These are phyloP conservation scores for Zymoseptoria tritici DNA, from an alignment of 2,329 filamentous ascomycete genomes.

Conservation along the genomic window DNA sequence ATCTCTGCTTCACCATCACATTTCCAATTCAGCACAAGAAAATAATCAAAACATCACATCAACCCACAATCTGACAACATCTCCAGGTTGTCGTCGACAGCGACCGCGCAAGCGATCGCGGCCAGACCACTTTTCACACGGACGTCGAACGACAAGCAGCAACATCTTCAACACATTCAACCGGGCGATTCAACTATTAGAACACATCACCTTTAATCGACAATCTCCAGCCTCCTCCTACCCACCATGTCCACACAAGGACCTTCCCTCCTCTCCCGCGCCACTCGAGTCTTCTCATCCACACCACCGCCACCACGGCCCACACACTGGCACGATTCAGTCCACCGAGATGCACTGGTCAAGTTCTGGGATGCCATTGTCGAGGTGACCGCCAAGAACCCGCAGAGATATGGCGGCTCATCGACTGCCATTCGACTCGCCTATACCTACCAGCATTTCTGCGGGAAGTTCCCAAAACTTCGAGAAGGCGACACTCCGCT, in stretches of 20 bases:
- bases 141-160: not conserved
- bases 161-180: not conserved
- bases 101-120: conserved; percentile 8
- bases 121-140: not conserved
- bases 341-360: conserved; percentile 18
- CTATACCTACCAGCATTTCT: conserved; percentile 9
- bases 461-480: conserved; percentile 21
- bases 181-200: not conserved
- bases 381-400: conserved; percentile 10
- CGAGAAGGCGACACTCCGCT: conserved; percentile 15
- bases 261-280: conserved; percentile 17
- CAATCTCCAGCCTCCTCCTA: not conserved
- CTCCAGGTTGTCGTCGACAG: conserved; percentile 13
- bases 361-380: conserved; percentile 20
- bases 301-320: conserved; percentile 17
- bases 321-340: conserved; percentile 20
- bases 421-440: not conserved
- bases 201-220: not conserved
- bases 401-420: conserved; percentile 4
- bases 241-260: conserved; percentile 1
- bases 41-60: not conserved
- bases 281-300: conserved; percentile 12
- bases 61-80: conserved; percentile 8
- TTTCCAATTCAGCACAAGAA: not conserved
- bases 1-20: not conserved